Conservation (phyloP, 2,329 filamentous ascomycete genomes). For the Tolypocladium ovalisporum region DNA sequence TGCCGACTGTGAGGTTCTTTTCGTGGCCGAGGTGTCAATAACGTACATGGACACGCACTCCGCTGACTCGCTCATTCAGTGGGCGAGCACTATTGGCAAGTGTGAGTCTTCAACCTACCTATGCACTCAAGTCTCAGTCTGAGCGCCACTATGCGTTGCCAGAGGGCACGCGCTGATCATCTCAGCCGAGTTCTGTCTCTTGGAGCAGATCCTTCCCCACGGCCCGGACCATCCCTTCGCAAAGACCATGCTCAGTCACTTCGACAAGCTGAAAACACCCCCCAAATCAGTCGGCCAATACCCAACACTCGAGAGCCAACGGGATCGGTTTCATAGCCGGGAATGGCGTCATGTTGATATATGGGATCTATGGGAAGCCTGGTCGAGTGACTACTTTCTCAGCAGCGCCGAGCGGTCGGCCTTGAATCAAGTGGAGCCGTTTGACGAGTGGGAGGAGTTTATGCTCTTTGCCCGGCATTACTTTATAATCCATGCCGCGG, state of each 20-base stretch:
- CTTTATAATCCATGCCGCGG: slow-evolving; percentile 56
- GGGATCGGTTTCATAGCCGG: slow-evolving; percentile 52
- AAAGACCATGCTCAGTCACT: slow-evolving; percentile 73
- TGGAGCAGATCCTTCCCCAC: slow-evolving; percentile 79
- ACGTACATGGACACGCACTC: slow-evolving; percentile 75
- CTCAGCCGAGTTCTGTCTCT: slow-evolving; percentile 66
- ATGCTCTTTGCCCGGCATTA: slow-evolving; percentile 78
- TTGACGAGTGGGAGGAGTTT: slow-evolving; percentile 96
- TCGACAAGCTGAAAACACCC: slow-evolving; percentile 68
- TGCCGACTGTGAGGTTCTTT: slow-evolving; percentile 54
- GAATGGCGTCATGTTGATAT: slow-evolving; percentile 57
- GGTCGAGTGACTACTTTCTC: slow-evolving; percentile 61
- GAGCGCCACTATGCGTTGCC: neutral
- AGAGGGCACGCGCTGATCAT: neutral
- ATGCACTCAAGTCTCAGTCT: neutral
- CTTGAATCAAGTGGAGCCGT: slow-evolving; percentile 66
- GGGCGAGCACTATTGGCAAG: slow-evolving; percentile 61
- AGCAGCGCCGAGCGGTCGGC: slow-evolving; percentile 43
- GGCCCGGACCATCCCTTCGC: slow-evolving; percentile 75
- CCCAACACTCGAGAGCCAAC: slow-evolving; percentile 54
- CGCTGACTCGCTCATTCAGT: slow-evolving; percentile 64
- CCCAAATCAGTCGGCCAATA: slow-evolving; percentile 66
- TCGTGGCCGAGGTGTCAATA: slow-evolving; percentile 81
- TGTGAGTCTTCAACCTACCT: slow-evolving; percentile 37
- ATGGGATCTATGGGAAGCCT: slow-evolving; percentile 71